Conservation (phyloP, 2,329 filamentous ascomycete species). For the Colletotrichum noveboracense region DNA sequence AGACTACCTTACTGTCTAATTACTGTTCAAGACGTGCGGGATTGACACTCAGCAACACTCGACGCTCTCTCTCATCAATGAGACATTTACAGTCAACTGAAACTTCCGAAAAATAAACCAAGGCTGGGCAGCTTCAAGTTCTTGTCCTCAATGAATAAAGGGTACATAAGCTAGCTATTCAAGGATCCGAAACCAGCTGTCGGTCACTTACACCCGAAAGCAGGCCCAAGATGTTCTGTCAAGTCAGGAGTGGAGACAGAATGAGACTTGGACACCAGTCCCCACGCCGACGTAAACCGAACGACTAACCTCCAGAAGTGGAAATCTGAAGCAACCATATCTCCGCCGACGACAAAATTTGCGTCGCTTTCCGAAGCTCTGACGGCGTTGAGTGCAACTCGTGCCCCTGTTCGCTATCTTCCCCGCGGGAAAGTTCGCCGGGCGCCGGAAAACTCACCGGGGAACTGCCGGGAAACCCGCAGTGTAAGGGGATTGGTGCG, state of each 20-base stretch:
- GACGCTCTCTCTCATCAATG: too few relatives aligned
- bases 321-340: neutral
- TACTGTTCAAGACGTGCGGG: too few relatives aligned
- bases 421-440: neutral
- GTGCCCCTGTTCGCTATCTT: neutral
- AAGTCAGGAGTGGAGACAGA: neutral
- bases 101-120: too few relatives aligned
- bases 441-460: neutral
- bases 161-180: neutral
- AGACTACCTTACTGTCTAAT: too few relatives aligned
- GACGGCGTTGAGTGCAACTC: neutral
- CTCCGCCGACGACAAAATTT: neutral
- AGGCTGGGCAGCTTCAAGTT: too few relatives aligned
- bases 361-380: neutral
- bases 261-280: neutral
- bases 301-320: fast-evolving
- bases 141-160: too few relatives aligned
- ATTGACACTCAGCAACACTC: too few relatives aligned
- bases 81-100: too few relatives aligned
- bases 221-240: neutral
- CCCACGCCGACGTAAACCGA: neutral
- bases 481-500: neutral
- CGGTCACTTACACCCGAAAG: neutral
- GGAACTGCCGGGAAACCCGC: fast-evolving
- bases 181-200: neutral